phyloP scores from a whole-genome alignment of 2,329 filamentous ascomycete genomes.

The Colletotrichum musicola region DNA sequence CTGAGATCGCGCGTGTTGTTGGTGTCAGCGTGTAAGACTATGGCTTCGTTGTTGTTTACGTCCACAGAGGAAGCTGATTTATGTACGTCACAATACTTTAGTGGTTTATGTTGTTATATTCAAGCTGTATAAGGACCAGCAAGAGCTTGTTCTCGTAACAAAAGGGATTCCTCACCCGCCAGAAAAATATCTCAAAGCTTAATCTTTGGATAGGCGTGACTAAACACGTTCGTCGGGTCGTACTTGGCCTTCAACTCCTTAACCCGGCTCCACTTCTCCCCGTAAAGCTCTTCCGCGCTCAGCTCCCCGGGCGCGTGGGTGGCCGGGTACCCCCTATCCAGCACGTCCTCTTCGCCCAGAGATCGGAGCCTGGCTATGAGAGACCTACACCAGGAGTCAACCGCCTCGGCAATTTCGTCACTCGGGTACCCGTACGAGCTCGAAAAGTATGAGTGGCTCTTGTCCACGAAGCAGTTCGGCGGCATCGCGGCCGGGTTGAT shows the following conservation, averaged over 20 bases:
- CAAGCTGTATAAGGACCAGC: too few relatives aligned
- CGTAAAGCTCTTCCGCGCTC: conserved; percentile 3
- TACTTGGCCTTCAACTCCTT: conserved; percentile 18
- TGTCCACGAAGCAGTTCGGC: conserved; percentile 16
- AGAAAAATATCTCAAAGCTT: not conserved
- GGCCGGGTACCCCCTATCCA: conserved; percentile 4
- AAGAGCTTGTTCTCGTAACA: too few relatives aligned
- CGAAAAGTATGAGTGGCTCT: conserved; percentile 17
- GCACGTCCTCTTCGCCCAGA: not conserved
- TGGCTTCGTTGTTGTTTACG: too few relatives aligned
- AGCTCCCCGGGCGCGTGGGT: conserved; percentile 13
- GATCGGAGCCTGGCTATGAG: not conserved
- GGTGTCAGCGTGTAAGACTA: too few relatives aligned
- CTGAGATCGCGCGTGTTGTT: too few relatives aligned
- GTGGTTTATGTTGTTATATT: too few relatives aligned
- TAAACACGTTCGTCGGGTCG: conserved; percentile 11
- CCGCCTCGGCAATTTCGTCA: not conserved
- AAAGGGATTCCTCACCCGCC: not conserved
- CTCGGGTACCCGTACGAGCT: conserved; percentile 8
- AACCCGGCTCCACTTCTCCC: conserved; percentile 7
- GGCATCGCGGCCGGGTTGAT: conserved; percentile 9
- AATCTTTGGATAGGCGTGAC: not conserved
- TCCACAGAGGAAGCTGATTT: too few relatives aligned
- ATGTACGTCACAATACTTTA: too few relatives aligned
- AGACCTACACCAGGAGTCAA: not conserved